A percentile compares a stretch with the other conserved stretches of the same genome.
Conservation (phyloP, 352 stramenopile species). For the Pythium brachiatum region DNA sequence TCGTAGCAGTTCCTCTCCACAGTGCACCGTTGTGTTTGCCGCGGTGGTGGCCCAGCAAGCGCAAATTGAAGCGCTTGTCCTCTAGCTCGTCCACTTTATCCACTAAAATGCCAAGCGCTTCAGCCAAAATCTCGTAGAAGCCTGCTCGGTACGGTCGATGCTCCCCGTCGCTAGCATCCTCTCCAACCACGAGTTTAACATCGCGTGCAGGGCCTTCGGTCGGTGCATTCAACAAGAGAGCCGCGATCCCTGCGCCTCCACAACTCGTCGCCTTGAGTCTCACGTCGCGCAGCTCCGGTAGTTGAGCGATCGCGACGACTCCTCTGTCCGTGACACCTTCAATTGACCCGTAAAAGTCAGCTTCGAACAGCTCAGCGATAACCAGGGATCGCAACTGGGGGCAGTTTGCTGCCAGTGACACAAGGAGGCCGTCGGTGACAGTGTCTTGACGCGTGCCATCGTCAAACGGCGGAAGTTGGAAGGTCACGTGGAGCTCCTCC, state of each 20-base stretch:
- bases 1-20: conserved; percentile 7
- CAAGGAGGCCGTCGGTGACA: conserved; percentile 12
- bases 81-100: not conserved
- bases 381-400: conserved; percentile 10
- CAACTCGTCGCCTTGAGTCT: conserved; percentile 17
- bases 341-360: conserved; percentile 21
- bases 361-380: conserved; percentile 20
- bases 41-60: conserved; percentile 10
- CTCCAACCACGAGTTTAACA: conserved; percentile 12
- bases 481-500: conserved; percentile 20
- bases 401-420: conserved; percentile 13
- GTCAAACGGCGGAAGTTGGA: conserved; percentile 20
- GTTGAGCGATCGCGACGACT: conserved; percentile 8
- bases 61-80: conserved; percentile 14
- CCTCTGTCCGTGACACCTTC: conserved; percentile 20
- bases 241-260: conserved; percentile 5
- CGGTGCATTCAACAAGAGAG: conserved; percentile 5
- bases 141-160: conserved; percentile 3
- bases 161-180: conserved; percentile 12
- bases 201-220: not conserved
- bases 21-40: not conserved
- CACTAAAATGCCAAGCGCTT: conserved; percentile 11
- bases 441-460: conserved; percentile 17
- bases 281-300: conserved; percentile 6
- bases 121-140: conserved; percentile 20